phyloP scores from a whole-genome alignment of 83 land plant species.

The Thuja plicata region DNA sequence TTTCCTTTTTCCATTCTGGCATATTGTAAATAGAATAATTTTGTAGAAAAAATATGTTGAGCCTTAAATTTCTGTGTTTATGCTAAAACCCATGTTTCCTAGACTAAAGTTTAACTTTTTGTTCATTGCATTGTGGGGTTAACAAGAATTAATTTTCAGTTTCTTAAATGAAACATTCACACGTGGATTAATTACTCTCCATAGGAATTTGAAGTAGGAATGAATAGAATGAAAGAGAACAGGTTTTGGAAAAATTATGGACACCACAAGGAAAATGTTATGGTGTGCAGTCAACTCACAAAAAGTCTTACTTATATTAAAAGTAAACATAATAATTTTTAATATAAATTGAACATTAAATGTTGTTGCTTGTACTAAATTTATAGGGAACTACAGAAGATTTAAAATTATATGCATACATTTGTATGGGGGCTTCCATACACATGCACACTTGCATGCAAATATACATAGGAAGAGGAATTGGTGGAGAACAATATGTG shows the following conservation, averaged over 20 bases:
- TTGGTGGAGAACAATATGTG: background rate
- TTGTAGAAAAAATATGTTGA: background rate
- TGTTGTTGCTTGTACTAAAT: background rate
- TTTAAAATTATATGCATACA: background rate
- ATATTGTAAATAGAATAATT: background rate
- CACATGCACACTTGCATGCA: background rate
- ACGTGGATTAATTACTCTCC: background rate
- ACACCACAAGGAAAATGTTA: background rate
- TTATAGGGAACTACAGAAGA: background rate
- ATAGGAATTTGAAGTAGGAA: background rate
- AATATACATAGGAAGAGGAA: background rate
- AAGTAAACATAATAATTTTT: background rate
- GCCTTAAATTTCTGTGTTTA: background rate
- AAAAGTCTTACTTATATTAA: background rate
- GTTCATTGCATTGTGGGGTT: background rate
- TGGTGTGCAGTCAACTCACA: background rate
- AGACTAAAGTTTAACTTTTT: background rate
- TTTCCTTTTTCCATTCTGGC: background rate
- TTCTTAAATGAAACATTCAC: background rate
- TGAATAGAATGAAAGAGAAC: background rate
- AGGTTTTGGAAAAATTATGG: background rate
- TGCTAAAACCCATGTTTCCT: background rate
- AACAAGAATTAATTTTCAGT: no score
- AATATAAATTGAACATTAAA: slow-evolving; percentile 1
- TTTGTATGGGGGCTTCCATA: background rate